Conservation (phyloP, 768 basidiomycete genomes). For the Pisolithus albus region DNA sequence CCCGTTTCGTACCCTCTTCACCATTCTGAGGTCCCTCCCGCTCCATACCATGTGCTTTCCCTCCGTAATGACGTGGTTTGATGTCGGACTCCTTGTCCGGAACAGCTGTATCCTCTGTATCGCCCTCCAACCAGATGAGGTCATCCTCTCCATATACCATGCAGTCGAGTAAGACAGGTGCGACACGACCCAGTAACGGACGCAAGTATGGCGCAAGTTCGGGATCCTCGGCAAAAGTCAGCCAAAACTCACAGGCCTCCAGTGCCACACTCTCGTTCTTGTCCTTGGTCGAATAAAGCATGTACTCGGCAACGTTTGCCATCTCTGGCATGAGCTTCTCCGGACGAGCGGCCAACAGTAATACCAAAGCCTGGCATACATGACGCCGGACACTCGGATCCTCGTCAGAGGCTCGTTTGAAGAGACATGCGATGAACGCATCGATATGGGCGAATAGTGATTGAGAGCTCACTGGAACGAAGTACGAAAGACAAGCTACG, state of each 20-base stretch:
- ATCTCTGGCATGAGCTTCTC: conserved; percentile 98
- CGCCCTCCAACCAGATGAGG: conserved; percentile 88
- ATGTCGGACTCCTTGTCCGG: conserved; percentile 95
- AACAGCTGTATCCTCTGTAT: conserved; percentile 80
- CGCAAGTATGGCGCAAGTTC: conserved; percentile 79
- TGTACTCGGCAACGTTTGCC: conserved; percentile 92
- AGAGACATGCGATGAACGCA: conserved; percentile 85
- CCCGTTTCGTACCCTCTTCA: conserved; percentile 33
- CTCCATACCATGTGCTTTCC: conserved; percentile 79
- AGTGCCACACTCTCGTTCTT: conserved; percentile 94
- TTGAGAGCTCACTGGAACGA: conserved; percentile 81
- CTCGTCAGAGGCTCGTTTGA: conserved; percentile 92
- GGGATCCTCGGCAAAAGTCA: conserved; percentile 95
- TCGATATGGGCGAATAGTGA: conserved; percentile 90
- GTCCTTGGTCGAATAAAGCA: conserved; percentile 97
- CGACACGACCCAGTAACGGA: conserved; percentile 85
- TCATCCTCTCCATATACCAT: conserved; percentile 98
- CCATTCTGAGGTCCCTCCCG: conserved; percentile 46
- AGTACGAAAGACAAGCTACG: conserved; percentile 90
- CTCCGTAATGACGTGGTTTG: conserved; percentile 89
- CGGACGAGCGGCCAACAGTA: conserved; percentile 86
- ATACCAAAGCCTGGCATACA: conserved; percentile 92
- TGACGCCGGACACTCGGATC: conserved; percentile 89
- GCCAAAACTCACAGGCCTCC: conserved; percentile 99
- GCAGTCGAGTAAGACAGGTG: conserved; percentile 91